phyloP scores from a whole-genome alignment of 257 asterid species.

The Przewalskia tangutica region DNA sequence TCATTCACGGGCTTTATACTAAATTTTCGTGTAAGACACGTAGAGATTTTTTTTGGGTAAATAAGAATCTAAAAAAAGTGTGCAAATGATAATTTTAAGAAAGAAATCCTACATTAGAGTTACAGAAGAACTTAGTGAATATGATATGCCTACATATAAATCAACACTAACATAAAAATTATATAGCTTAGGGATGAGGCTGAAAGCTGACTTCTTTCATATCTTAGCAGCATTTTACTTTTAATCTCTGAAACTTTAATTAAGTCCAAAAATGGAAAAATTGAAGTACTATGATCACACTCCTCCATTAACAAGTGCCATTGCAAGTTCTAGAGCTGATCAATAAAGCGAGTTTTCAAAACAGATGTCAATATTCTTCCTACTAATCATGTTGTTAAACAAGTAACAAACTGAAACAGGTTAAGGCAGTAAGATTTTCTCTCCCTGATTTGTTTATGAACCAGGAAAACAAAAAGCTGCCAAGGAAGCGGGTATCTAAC shows the following conservation, averaged over 20 bases:
- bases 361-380: neutral
- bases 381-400: neutral
- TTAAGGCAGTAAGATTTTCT: neutral
- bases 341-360: neutral
- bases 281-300: neutral
- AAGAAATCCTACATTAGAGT: neutral
- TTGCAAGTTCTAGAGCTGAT: neutral
- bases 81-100: neutral
- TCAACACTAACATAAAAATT: neutral
- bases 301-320: neutral
- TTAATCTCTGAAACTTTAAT: neutral
- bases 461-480: neutral
- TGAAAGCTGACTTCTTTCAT: neutral
- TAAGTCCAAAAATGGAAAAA: neutral
- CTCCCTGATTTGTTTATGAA: neutral
- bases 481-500: slow-evolving; percentile 36
- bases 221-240: neutral
- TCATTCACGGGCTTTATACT: neutral
- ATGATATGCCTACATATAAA: neutral
- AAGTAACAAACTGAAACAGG: neutral
- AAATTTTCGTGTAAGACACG: neutral
- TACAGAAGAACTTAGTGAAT: neutral
- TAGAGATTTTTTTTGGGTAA: neutral
- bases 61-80: neutral
- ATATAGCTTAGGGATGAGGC: neutral